Conservation (phyloP, 2,329 filamentous ascomycete species). For the Pseudogymnoascus sp. region DNA sequence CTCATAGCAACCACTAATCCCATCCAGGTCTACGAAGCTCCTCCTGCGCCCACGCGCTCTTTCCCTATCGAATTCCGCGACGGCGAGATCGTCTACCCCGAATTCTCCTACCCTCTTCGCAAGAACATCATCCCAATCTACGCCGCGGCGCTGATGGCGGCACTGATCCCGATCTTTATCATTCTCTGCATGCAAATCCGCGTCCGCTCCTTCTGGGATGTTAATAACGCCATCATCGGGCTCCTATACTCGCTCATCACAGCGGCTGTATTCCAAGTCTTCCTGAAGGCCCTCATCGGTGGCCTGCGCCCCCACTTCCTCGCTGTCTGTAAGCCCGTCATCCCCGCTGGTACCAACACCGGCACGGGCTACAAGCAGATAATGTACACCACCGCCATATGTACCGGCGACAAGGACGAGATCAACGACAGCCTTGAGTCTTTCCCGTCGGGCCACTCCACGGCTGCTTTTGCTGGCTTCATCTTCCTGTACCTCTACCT, state of each 20-base stretch:
- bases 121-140: conserved; percentile 66
- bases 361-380: conserved; percentile 40
- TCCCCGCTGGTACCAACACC: conserved; percentile 33
- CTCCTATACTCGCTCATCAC: conserved; percentile 62
- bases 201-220: conserved; percentile 59
- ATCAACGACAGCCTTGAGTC: conserved; percentile 64
- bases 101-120: conserved; percentile 63
- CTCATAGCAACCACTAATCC: background rate
- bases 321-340: conserved; percentile 56
- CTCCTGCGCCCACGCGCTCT: conserved; percentile 58
- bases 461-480: conserved; percentile 64
- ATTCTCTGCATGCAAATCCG: conserved; percentile 61
- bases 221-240: conserved; percentile 63
- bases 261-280: conserved; percentile 68
- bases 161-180: conserved; percentile 55
- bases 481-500: conserved; percentile 65
- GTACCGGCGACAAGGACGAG: conserved; percentile 54
- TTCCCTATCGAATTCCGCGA: conserved; percentile 60
- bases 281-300: conserved; percentile 68
- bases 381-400: conserved; percentile 60
- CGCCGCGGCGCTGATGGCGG: conserved; percentile 57
- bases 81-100: conserved; percentile 59
- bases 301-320: conserved; percentile 67
- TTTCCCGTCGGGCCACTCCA: conserved; percentile 67
- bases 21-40: conserved; percentile 50